Evolutionary conservation across 2,329 filamentous ascomycete species (phyloP).

Genomic region (Aspergillus sp.): DNA sequence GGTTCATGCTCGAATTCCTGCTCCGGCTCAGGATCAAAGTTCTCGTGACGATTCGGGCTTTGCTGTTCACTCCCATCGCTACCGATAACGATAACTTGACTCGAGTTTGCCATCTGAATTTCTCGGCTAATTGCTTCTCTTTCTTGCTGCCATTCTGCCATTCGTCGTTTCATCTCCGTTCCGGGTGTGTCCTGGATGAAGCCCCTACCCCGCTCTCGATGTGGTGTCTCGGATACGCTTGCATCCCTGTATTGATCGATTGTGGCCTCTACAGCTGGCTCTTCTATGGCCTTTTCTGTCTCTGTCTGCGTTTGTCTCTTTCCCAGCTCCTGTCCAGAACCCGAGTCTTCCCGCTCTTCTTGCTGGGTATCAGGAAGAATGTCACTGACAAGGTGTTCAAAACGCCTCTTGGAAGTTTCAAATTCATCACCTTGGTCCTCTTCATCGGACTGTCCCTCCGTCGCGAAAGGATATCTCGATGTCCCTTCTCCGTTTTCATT

Average conservation of each 20-base stretch:
- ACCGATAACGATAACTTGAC: slow-evolving; percentile 41
- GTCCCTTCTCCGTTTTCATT: too few relatives aligned
- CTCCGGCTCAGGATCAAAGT: background rate
- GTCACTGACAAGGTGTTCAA: slow-evolving; percentile 33
- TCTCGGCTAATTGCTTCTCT: slow-evolving; percentile 40
- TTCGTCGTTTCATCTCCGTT: slow-evolving; percentile 24
- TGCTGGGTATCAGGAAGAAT: slow-evolving; percentile 33
- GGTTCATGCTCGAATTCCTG: slow-evolving; percentile 2
- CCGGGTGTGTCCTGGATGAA: slow-evolving; percentile 7
- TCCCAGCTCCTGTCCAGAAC: slow-evolving; percentile 40
- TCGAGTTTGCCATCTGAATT: slow-evolving; percentile 38
- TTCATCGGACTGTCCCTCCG: slow-evolving; percentile 3
- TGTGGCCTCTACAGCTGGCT: slow-evolving; percentile 4
- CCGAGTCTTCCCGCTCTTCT: slow-evolving; percentile 37
- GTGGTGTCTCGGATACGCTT: slow-evolving; percentile 1
- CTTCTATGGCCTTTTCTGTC: slow-evolving; percentile 5
- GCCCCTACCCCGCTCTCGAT: background rate
- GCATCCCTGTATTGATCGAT: background rate
- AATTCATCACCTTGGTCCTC: slow-evolving; percentile 11
- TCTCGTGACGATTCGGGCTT: background rate
- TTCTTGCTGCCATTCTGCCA: slow-evolving; percentile 42
- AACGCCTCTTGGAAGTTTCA: slow-evolving; percentile 19
- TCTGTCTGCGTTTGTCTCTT: slow-evolving; percentile 24
- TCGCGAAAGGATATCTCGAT: too few relatives aligned
- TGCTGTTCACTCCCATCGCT: slow-evolving; percentile 28